Percentiles rank a stretch among this genome's conserved stretches.
phyloP scores from a whole-genome alignment of 495 filamentous ascomycete genomes.

The Recurvomyces mirabilis region DNA sequence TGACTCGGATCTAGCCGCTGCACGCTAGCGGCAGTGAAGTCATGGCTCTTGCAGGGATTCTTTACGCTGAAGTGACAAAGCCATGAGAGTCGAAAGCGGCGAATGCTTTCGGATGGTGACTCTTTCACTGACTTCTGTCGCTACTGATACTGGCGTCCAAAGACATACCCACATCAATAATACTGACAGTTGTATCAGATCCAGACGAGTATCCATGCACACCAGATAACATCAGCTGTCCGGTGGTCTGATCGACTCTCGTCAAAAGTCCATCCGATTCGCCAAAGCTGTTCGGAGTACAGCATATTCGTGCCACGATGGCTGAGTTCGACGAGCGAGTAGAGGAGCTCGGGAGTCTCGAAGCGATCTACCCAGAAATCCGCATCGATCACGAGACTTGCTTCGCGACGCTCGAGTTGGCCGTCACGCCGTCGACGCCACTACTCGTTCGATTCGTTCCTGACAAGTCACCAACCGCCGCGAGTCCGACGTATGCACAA shows the following conservation, averaged over 20 bases:
- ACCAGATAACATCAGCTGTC: no score
- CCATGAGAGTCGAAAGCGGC: neutral
- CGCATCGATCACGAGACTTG: slow-evolving; percentile 49
- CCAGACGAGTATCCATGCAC: no score
- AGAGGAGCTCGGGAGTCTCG: slow-evolving; percentile 70
- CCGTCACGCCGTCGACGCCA: slow-evolving; percentile 56
- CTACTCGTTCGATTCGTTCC: slow-evolving; percentile 59
- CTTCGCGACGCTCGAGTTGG: slow-evolving; percentile 57
- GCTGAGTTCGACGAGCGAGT: slow-evolving; percentile 49
- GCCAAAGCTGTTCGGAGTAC: no score
- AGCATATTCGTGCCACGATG: no score
- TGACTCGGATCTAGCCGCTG: no score
- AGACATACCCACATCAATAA: no score
- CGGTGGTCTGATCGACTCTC: no score
- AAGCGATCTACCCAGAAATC: slow-evolving; percentile 84
- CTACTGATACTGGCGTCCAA: no score
- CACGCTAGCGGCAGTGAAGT: neutral
- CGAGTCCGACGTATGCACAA: slow-evolving; percentile 16
- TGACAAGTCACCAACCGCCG: slow-evolving; percentile 21
- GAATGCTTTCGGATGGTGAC: no score
- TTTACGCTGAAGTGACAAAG: neutral
- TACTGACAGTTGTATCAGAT: no score
- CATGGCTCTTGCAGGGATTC: neutral
- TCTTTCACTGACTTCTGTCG: no score
- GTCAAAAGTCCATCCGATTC: no score